Percentiles rank a stretch among this genome's conserved stretches.
Conservation (phyloP, 805 yeast species). For the Crinitomyces ghanaensis region DNA sequence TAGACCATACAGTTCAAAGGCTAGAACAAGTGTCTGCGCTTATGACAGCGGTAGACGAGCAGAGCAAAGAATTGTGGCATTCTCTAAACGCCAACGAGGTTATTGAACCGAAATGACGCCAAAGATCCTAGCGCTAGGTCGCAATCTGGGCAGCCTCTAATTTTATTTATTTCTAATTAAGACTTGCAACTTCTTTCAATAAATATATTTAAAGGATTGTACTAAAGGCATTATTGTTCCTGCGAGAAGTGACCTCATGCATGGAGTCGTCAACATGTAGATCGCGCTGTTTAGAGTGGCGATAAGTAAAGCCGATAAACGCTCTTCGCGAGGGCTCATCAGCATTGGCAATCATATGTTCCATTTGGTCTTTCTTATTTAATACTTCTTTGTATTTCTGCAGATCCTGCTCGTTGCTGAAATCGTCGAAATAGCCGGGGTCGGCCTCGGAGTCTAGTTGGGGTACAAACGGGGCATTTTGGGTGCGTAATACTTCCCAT, state of each 20-base stretch:
- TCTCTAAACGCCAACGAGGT: slow-evolving; percentile 3
- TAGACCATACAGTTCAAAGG: slow-evolving; percentile 36
- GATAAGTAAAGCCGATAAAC: slow-evolving; percentile 92
- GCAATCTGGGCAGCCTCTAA: too few species aligned
- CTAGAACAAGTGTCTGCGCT: slow-evolving; percentile 41
- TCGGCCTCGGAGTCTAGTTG: slow-evolving; percentile 94
- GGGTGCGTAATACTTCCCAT: slow-evolving; percentile 56
- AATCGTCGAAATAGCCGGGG: slow-evolving; percentile 98
- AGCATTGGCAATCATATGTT: slow-evolving; percentile 59
- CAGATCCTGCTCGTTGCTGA: slow-evolving; percentile 93
- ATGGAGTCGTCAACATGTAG: slow-evolving; percentile 9
- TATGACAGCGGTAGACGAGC: slow-evolving; percentile 26
- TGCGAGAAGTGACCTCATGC: slow-evolving; percentile 9
- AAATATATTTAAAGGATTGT: slow-evolving; percentile 12
- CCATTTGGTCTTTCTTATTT: slow-evolving; percentile 80
- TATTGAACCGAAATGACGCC: too few species aligned
- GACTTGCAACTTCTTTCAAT: too few species aligned
- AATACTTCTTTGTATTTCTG: slow-evolving; percentile 94
- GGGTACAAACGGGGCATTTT: slow-evolving; percentile 91
- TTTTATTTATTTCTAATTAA: slow-evolving; percentile 1
- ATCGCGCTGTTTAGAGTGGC: slow-evolving; percentile 43
- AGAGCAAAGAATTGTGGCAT: slow-evolving; percentile 22
- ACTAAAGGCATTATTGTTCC: slow-evolving; percentile 10
- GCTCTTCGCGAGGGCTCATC: slow-evolving; percentile 47
- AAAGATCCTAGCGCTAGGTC: too few species aligned